Base-by-base conservation (phyloP, 352 stramenopile species). In the Phytophthora pisi region DNA sequence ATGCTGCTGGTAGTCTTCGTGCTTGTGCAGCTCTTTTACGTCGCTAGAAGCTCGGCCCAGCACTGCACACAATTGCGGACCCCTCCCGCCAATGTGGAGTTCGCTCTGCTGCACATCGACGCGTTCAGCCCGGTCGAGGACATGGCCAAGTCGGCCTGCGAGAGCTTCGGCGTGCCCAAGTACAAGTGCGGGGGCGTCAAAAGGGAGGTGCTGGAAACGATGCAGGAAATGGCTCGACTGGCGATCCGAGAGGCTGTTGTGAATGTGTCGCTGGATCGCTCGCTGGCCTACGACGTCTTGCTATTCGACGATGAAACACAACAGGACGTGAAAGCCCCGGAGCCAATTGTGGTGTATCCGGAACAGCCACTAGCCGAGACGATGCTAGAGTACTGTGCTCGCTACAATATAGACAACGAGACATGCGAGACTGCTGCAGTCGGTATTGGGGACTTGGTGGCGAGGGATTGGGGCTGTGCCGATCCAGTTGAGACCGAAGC, bases 191-290 rank as follows among this genome's bases (percentile, higher is more conserved):
- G 53, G 18, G 55, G 51, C 3, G 61, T 79, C 36, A 64, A 70
- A 10, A 66, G 59, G 15, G 64, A 86, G 31, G 47, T 90, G 5
- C 60, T 76, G 4, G 74, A 66, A 3, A 66, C 72, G n/a, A 60
- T 79, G 47, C 60, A 73, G 16, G 79, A 89, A 18, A 89, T 91
- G 77, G 75, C 63, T 47, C 60, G 26, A 16, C 46, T 85, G 10
- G 68, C 77, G 1, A 71, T 78, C 40, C 64, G 66, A 20, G 83
- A 91, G 50, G 74, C 55, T 11, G 54, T 90, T 16, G 79, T 86
- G 31, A 91, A 90, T 49, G 55, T 91, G 49, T 88, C 81, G 28
- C 57, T 89, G 31, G 83, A 91, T 56, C 74, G 71, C 56, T 77
- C 71, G 28, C 66, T 91, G 24, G 34, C 40, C 18, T 91, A 89